These are phyloP conservation scores for Lentinula raphanica DNA, from an alignment of 768 basidiomycete genomes.

Conservation along the genomic window DNA sequence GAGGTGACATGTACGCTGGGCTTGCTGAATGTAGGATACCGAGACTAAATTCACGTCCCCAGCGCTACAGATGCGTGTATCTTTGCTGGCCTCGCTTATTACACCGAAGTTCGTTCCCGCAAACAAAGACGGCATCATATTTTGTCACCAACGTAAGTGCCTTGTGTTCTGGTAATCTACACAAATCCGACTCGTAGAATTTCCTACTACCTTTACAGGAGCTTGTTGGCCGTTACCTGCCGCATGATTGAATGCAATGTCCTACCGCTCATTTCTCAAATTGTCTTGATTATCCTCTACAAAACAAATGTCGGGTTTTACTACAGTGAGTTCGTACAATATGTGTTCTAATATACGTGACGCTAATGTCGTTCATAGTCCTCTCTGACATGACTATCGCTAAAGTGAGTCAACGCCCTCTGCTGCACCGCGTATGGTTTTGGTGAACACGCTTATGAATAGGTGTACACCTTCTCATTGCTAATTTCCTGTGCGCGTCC, in stretches of 20 bases:
- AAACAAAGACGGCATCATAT: neutral
- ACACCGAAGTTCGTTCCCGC: constrained; percentile 1
- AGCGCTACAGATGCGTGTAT: neutral
- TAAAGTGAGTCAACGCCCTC: neutral
- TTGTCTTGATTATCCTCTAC: neutral
- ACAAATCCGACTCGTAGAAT: no score
- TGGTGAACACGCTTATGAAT: neutral
- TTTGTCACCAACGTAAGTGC: neutral
- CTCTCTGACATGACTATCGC: constrained; percentile 2
- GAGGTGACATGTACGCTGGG: neutral
- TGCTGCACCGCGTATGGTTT: neutral
- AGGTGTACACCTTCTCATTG: neutral
- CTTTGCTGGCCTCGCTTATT: neutral
- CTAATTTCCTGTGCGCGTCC: neutral
- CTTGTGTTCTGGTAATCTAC: neutral
- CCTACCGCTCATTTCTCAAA: neutral
- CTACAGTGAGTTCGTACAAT: neutral
- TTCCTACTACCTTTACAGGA: no score
- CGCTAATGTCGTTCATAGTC: neutral
- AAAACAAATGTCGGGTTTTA: neutral
- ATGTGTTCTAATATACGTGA: neutral
- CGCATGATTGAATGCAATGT: constrained; percentile 6
- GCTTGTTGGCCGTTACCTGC: neutral
- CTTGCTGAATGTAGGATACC: neutral
- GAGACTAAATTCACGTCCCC: neutral